Evolutionary conservation across 176 grass and related monocot genomes (phyloP), one percentile per base, ranked within the genome.

Genomic region (Chloris gayana): DNA sequence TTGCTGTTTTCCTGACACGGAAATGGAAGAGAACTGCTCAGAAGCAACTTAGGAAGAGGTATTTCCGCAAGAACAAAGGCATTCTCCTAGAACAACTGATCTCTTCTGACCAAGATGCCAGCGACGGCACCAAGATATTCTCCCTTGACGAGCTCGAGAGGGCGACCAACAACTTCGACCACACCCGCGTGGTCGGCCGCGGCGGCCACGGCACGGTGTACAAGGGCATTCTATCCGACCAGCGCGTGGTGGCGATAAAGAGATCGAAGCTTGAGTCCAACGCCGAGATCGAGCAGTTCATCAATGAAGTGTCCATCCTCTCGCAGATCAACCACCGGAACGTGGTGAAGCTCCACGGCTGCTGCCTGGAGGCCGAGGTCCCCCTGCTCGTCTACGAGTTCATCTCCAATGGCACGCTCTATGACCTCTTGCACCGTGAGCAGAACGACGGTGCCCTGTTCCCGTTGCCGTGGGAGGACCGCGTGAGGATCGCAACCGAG

Each of bases 281-380:
- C 56, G 4, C 17, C 12, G 83, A 78, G 54, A 85, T 78, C 0
- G 67, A 77, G 12, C 67, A 85, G 1, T 79, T 65, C 67, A 65
- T 85, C 67, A 85, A 85, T 0, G 83, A 85, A 25, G 75, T 85
- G 4, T 27, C 83, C 18, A 79, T 85, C 32, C 44, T 85, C 3
- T 85, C 75, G 14, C 67, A n/a, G 24, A 72, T 85, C 4, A 85
- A 85, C 57, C 75, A 85, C 8, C 56, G 83, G 12, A 72, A 85
- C 7, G 67, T 85, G 18, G 75, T 85, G 8, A 85, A 85, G 44
- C 83, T 85, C 24, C 75, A 79, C 1, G 83, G 83, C 0, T 85
- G 67, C 18, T 85, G 83, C 67, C 75, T 85, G 0, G 83, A 85
- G 14, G 44, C 44, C 0, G 67, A 79, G 75, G 57, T 85, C 24